phyloP scores from a whole-genome alignment of 495 filamentous ascomycete species.

The Annulohypoxylon bovei region DNA sequence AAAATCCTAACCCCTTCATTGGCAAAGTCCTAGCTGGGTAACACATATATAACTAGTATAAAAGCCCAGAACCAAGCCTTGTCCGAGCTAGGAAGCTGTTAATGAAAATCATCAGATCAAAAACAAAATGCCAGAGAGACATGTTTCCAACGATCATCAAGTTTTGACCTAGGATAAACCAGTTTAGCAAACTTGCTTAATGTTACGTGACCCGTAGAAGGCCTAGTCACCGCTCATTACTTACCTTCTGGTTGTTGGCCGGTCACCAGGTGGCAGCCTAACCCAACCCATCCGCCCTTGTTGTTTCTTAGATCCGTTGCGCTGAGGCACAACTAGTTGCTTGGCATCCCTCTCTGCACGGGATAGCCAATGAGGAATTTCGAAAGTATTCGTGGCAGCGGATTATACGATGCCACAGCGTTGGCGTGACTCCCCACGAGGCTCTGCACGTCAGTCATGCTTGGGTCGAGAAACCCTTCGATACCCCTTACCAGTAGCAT shows the following conservation, averaged over 20 bases:
- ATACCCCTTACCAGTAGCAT: slow-evolving; percentile 19
- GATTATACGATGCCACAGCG: slow-evolving; percentile 29
- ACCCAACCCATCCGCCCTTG: slow-evolving; percentile 1
- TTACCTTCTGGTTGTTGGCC: slow-evolving; percentile 10
- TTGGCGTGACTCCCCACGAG: slow-evolving; percentile 23
- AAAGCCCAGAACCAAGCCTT: not conserved
- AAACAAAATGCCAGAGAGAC: not conserved
- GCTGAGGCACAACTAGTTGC: slow-evolving; percentile 19
- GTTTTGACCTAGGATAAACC: not conserved
- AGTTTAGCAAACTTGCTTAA: not conserved
- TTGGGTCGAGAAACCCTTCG: slow-evolving; percentile 25
- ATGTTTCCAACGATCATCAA: not conserved
- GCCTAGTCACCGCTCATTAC: slow-evolving; percentile 14
- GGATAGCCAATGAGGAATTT: slow-evolving; percentile 22
- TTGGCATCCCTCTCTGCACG: slow-evolving; percentile 32
- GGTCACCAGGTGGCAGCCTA: slow-evolving; percentile 24
- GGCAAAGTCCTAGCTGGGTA: not conserved
- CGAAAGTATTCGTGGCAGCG: slow-evolving; percentile 37
- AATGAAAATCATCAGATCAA: slow-evolving; percentile 12
- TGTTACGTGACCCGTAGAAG: slow-evolving; percentile 4
- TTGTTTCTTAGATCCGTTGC: slow-evolving; percentile 12
- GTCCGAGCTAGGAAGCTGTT: not conserved
- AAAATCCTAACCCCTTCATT: slow-evolving; percentile 8
- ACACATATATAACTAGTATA: not conserved
- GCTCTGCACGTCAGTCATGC: slow-evolving; percentile 33